Evolutionary conservation across 2,329 filamentous ascomycete genomes (phyloP).

Genomic region (Kalaharituber pfeilii): DNA sequence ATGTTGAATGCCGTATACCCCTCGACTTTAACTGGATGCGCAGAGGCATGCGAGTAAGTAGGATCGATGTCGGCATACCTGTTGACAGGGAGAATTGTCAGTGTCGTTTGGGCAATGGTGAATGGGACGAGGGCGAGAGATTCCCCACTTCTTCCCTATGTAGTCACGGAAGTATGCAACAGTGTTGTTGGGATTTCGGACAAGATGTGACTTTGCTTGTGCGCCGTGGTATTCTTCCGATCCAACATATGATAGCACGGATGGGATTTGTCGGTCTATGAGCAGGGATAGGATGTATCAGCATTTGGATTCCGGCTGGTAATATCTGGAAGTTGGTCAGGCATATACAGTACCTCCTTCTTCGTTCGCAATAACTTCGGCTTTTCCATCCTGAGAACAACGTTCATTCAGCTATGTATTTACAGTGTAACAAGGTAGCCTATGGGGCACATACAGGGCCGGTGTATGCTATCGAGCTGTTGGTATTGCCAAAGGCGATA

Average conservation of each 20-base stretch:
- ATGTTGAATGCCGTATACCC: constrained; percentile 65
- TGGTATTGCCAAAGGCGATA: constrained; percentile 94
- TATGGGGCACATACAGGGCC: constrained; percentile 34
- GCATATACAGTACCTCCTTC: constrained; percentile 55
- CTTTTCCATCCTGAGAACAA: constrained; percentile 56
- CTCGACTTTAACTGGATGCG: constrained; percentile 63
- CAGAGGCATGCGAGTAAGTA: constrained; percentile 81
- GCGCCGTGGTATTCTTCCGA: constrained; percentile 94
- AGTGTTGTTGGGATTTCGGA: constrained; percentile 85
- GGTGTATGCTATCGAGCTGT: constrained; percentile 91
- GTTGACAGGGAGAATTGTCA: constrained; percentile 11
- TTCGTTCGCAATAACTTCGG: constrained; percentile 96
- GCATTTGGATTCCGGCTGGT: neutral
- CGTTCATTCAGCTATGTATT: neutral
- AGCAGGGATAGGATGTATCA: constrained; percentile 13
- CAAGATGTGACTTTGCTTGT: constrained; percentile 83
- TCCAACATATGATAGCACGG: constrained; percentile 81
- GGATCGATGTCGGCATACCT: constrained; percentile 91
- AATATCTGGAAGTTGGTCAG: constrained; percentile 3
- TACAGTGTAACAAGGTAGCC: constrained; percentile 4
- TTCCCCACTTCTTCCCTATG: constrained; percentile 69
- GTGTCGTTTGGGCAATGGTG: neutral
- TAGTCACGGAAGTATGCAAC: constrained; percentile 93
- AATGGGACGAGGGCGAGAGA: neutral
- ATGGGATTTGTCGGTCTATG: constrained; percentile 86